A percentile compares a stretch with the other conserved stretches of the same genome.
Evolutionary conservation across 371 early-diverging fungal species (phyloP).

Genomic region (Mucor mucedo): DNA sequence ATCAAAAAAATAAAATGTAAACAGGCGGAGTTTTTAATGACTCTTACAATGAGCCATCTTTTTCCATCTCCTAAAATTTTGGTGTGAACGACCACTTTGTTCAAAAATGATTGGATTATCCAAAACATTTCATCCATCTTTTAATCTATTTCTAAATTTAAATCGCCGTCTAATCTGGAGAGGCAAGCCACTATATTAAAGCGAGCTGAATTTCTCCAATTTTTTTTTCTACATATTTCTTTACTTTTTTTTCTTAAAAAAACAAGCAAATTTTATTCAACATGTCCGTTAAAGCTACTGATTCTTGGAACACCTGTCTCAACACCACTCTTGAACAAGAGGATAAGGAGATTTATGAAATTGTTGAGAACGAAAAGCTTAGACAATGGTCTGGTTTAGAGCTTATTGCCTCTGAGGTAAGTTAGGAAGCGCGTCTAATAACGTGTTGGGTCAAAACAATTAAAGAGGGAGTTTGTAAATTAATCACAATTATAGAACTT

Average conservation of each 20-base stretch:
- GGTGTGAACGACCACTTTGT: slow-evolving; percentile 7
- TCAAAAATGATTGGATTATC: slow-evolving; percentile 30
- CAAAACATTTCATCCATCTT: slow-evolving; percentile 25
- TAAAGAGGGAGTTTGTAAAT: neutral
- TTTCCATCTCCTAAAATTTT: slow-evolving; percentile 10
- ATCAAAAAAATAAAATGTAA: neutral
- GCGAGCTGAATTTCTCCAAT: neutral
- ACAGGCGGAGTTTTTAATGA: slow-evolving; percentile 11
- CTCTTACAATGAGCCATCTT: slow-evolving; percentile 19
- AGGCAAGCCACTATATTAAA: slow-evolving; percentile 28
- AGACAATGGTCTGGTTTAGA: slow-evolving; percentile 97
- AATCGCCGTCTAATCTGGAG: slow-evolving; percentile 10
- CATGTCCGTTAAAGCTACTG: slow-evolving; percentile 52
- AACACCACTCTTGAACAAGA: slow-evolving; percentile 81
- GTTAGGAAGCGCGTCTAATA: neutral
- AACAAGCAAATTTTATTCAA: slow-evolving; percentile 4
- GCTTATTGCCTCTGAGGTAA: slow-evolving; percentile 97
- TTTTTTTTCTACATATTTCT: slow-evolving; percentile 11
- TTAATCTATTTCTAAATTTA: slow-evolving; percentile 23
- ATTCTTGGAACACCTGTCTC: slow-evolving; percentile 69
- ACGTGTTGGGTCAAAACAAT: neutral
- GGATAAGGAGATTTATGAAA: slow-evolving; percentile 92
- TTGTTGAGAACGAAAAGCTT: slow-evolving; percentile 96
- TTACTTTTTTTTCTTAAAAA: slow-evolving; percentile 9
- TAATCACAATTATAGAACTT: slow-evolving; percentile 81